Percentiles rank a stretch among this genome's conserved stretches.
phyloP scores from a whole-genome alignment of 75 land plant species.

The Chamaecyparis obtusa region DNA sequence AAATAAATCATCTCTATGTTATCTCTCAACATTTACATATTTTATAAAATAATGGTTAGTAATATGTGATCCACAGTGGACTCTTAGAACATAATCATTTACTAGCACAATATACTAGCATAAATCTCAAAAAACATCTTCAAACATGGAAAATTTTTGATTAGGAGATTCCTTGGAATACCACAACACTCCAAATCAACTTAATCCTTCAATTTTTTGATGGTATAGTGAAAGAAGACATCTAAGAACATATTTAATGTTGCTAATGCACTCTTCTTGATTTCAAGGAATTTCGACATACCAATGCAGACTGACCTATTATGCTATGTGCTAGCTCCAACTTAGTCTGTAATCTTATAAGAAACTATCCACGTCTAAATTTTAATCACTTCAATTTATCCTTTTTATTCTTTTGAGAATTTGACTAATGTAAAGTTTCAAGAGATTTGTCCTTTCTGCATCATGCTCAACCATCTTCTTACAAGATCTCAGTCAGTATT shows the following conservation, averaged over 20 bases:
- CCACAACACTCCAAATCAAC: background rate
- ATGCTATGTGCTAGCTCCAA: slow-evolving; percentile 3
- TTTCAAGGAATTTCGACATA: slow-evolving; percentile 5
- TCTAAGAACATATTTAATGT: slow-evolving; percentile 4
- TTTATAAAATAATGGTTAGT: slow-evolving; percentile 7
- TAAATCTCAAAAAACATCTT: background rate
- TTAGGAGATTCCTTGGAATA: background rate
- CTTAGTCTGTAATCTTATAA: background rate
- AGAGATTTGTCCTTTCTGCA: slow-evolving; percentile 61
- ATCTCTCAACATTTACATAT: slow-evolving; percentile 5
- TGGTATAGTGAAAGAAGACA: background rate
- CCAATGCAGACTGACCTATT: slow-evolving; percentile 1
- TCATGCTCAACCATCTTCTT: slow-evolving; percentile 62
- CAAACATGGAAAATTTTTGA: background rate
- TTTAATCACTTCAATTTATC: slow-evolving; percentile 32
- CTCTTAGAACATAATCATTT: background rate
- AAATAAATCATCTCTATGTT: background rate
- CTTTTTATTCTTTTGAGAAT: slow-evolving; percentile 28
- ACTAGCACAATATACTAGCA: background rate
- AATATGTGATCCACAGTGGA: background rate
- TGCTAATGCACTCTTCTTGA: slow-evolving; percentile 6
- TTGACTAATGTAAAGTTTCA: slow-evolving; percentile 47
- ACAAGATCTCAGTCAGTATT: slow-evolving; percentile 51
- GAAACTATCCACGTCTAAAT: background rate
- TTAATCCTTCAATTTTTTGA: background rate